Percentiles rank a stretch among this genome's conserved stretches.
Evolutionary conservation across 2,329 filamentous ascomycete species (phyloP).

Genomic region (Phialophora verrucosa): DNA sequence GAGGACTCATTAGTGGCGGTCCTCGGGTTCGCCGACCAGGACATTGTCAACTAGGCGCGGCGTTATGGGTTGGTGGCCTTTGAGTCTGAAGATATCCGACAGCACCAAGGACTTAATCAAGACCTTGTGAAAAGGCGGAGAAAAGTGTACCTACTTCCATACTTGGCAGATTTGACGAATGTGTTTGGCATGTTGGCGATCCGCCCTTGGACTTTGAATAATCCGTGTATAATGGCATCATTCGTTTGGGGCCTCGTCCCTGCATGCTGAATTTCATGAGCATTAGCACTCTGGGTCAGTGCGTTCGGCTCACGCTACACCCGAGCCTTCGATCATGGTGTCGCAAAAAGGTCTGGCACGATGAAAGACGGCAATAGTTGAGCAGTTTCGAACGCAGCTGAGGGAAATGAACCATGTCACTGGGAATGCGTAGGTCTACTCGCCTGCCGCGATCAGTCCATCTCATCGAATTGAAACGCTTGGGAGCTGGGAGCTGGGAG

Average conservation of each 20-base stretch:
- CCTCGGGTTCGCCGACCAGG: background rate
- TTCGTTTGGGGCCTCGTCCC: background rate
- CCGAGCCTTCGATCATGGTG: background rate
- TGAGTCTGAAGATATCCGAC: constrained; percentile 1
- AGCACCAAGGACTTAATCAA: constrained; percentile 1
- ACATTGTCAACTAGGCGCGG: constrained; percentile 7
- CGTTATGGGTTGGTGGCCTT: constrained; percentile 6
- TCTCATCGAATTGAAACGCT: background rate
- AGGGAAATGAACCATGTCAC: too few relatives aligned
- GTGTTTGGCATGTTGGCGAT: background rate
- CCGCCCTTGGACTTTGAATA: background rate
- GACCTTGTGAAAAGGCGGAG: background rate
- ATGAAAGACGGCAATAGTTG: background rate
- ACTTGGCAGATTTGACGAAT: constrained; percentile 7
- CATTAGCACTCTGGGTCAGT: background rate
- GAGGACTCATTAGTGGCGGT: constrained; percentile 14
- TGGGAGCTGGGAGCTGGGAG: background rate
- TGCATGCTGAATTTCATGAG: too few relatives aligned
- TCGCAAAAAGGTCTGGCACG: background rate
- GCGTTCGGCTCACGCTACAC: background rate
- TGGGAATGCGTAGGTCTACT: background rate
- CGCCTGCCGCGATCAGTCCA: background rate
- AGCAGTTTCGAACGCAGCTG: background rate
- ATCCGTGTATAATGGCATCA: background rate
- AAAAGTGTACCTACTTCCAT: background rate